Evolutionary conservation across 371 early-diverging fungal species (phyloP).

Genomic region (Haplosporangium sp.): DNA sequence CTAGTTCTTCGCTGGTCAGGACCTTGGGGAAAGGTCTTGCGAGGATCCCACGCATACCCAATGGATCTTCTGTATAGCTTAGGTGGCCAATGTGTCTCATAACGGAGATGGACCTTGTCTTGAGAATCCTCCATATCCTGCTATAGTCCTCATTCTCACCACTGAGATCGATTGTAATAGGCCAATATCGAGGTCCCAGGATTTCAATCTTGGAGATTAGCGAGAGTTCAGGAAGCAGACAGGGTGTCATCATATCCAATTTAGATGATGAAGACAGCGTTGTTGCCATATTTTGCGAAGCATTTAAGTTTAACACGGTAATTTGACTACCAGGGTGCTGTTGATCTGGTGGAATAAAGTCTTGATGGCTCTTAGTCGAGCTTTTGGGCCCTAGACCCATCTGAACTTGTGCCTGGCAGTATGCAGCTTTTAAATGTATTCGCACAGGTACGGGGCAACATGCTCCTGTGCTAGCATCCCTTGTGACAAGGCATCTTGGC

Average conservation of each 20-base stretch:
- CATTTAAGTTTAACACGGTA: slow-evolving; percentile 9
- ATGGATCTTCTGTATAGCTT: slow-evolving; percentile 52
- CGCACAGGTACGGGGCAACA: slow-evolving; percentile 71
- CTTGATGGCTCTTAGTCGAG: slow-evolving; percentile 5
- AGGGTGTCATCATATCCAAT: slow-evolving; percentile 67
- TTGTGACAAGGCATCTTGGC: slow-evolving; percentile 77
- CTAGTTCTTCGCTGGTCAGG: slow-evolving; percentile 14
- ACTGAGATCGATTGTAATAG: slow-evolving; percentile 62
- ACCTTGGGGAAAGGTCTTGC: slow-evolving; percentile 47
- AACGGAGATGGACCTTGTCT: slow-evolving; percentile 43
- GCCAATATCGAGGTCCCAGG: slow-evolving; percentile 71
- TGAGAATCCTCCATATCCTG: slow-evolving; percentile 43
- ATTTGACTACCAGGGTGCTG: not conserved
- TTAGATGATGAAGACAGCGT: slow-evolving; percentile 10
- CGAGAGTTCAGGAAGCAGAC: slow-evolving; percentile 71
- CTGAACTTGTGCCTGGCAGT: slow-evolving; percentile 14
- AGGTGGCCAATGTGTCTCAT: slow-evolving; percentile 56
- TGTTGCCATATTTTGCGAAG: not conserved
- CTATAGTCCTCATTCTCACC: slow-evolving; percentile 31
- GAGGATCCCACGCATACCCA: slow-evolving; percentile 46
- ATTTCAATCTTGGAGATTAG: slow-evolving; percentile 66
- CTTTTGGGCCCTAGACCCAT: not conserved
- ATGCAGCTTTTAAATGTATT: slow-evolving; percentile 36
- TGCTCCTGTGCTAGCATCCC: slow-evolving; percentile 71
- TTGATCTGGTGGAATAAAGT: not conserved